These are phyloP conservation scores for Glaciozyma antarctica DNA, from an alignment of 768 basidiomycete species.

Conservation along the genomic window DNA sequence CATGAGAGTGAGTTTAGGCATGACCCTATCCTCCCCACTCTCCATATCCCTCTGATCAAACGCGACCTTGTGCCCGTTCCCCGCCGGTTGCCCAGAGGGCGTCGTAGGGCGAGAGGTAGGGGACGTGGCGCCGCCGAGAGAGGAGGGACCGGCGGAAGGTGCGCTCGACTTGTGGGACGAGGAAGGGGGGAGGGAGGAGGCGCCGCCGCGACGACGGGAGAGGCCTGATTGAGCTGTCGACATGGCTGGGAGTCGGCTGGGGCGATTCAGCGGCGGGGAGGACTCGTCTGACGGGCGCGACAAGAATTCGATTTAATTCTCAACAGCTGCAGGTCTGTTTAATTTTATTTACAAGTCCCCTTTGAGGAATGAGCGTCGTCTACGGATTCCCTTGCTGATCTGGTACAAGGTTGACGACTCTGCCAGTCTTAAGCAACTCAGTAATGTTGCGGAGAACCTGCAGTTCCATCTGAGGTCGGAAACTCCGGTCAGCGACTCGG, in stretches of 20 bases:
- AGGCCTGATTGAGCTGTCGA: background rate
- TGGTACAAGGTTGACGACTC: no score
- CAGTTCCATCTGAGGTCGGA: background rate
- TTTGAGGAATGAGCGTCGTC: no score
- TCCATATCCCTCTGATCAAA: slow-evolving; percentile 83
- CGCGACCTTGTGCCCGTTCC: slow-evolving; percentile 48
- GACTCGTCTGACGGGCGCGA: background rate
- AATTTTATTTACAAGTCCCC: no score
- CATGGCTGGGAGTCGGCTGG: background rate
- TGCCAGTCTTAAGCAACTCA: no score
- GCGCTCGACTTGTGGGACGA: background rate
- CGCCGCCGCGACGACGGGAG: slow-evolving; percentile 10
- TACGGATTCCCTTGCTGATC: no score
- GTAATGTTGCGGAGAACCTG: no score
- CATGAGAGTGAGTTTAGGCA: slow-evolving; percentile 84
- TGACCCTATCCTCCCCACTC: slow-evolving; percentile 55
- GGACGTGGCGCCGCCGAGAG: background rate
- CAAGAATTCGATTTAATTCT: background rate
- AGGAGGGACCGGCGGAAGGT: no score
- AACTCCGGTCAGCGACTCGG: background rate
- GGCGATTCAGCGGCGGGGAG: background rate
- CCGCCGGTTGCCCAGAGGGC: background rate
- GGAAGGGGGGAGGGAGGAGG: background rate
- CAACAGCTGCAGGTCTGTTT: no score
- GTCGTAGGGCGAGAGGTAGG: background rate